These are phyloP conservation scores for Paragyromitra xinjiangensis DNA, from an alignment of 495 filamentous ascomycete genomes.

Conservation along the genomic window DNA sequence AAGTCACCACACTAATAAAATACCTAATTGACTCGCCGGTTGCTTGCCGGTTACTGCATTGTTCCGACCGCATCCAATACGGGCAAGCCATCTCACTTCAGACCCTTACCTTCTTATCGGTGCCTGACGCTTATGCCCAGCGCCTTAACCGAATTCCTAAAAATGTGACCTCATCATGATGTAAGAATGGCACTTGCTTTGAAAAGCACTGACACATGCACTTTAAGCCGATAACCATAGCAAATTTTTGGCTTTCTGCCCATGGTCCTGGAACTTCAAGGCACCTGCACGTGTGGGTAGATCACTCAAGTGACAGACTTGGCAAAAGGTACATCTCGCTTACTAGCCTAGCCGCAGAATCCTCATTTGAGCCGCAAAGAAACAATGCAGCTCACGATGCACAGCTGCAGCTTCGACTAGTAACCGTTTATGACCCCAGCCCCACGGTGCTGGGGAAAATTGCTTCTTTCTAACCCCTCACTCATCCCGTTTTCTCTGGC, in stretches of 20 bases:
- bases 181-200: constrained; percentile 25
- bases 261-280: constrained; percentile 24
- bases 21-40: constrained; percentile 1
- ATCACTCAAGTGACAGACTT: constrained; percentile 24
- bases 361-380: constrained; percentile 44
- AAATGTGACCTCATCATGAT: constrained; percentile 30
- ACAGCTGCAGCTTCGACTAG: constrained; percentile 8
- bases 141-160: constrained; percentile 12
- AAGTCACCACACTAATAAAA: constrained; percentile 7
- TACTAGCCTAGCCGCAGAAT: constrained; percentile 31
- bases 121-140: constrained; percentile 33
- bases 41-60: constrained; percentile 16
- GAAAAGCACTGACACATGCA: constrained; percentile 17
- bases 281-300: neutral
- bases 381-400: constrained; percentile 12
- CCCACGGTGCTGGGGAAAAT: constrained; percentile 31
- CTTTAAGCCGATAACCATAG: constrained; percentile 23
- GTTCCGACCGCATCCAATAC: constrained; percentile 4
- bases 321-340: constrained; percentile 31
- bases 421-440: constrained; percentile 27
- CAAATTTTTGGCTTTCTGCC: constrained; percentile 11
- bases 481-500: neutral
- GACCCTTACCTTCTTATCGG: constrained; percentile 25
- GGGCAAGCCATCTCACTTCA: constrained; percentile 20
- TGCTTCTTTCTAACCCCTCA: constrained; percentile 40